Conservation (phyloP, 345 rosid genomes). For the Eucalyptus shirleyi region DNA sequence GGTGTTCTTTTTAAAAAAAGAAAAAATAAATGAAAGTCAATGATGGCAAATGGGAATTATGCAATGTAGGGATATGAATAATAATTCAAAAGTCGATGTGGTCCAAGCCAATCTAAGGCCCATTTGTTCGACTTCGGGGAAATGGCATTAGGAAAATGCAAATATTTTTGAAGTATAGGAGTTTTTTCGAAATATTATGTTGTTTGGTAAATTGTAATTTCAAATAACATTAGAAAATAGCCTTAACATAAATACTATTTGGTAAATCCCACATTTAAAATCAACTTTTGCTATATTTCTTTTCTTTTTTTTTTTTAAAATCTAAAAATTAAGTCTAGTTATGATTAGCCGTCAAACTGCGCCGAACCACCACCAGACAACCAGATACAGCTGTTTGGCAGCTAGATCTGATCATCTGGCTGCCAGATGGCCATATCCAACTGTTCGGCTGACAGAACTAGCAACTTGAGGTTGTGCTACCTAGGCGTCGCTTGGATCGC, state of each 20-base stretch:
- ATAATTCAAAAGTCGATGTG: neutral
- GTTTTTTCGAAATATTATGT: fast-evolving
- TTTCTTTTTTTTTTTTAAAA: no score
- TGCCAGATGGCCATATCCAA: fast-evolving
- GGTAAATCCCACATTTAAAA: no score
- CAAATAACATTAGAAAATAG: no score
- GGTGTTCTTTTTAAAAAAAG: neutral
- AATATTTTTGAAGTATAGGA: fast-evolving
- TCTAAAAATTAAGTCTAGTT: fast-evolving
- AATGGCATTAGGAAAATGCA: no score
- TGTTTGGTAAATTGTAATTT: no score
- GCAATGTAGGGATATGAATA: neutral
- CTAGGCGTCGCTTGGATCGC: fast-evolving
- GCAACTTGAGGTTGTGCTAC: no score
- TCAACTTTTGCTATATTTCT: no score
- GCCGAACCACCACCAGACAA: fast-evolving
- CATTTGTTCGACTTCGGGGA: no score
- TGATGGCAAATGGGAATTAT: neutral
- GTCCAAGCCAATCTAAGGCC: neutral
- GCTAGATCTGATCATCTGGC: fast-evolving
- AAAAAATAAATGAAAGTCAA: neutral
- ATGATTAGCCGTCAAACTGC: fast-evolving
- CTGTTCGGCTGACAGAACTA: fast-evolving
- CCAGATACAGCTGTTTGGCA: fast-evolving
- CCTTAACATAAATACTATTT: no score